Evolutionary conservation across 495 filamentous ascomycete genomes (phyloP).

Genomic region (Lepidopterella palustris): DNA sequence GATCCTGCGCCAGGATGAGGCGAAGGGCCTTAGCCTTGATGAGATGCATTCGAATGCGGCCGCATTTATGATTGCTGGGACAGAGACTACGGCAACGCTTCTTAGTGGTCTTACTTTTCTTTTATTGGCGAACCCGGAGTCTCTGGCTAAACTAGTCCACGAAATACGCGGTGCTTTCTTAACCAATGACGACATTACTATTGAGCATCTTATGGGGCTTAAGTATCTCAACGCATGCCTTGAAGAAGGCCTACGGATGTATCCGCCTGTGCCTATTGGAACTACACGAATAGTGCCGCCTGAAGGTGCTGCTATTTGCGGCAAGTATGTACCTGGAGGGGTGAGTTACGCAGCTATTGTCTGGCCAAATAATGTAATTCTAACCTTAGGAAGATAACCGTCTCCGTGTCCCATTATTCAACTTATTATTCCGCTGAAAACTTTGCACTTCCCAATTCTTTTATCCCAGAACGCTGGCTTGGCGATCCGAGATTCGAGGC

Average conservation of each 20-base stretch:
- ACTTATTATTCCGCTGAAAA: constrained; percentile 34
- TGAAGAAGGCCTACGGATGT: constrained; percentile 29
- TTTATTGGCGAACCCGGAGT: constrained; percentile 42
- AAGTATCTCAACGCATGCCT: constrained; percentile 30
- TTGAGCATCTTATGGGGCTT: constrained; percentile 35
- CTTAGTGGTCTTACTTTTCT: constrained; percentile 33
- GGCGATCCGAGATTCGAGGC: constrained; percentile 1
- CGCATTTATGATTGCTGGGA: constrained; percentile 47
- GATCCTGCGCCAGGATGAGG: constrained; percentile 30
- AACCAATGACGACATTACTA: constrained; percentile 41
- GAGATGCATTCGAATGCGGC: constrained; percentile 42
- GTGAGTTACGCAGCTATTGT: constrained; percentile 29
- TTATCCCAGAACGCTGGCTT: constrained; percentile 45
- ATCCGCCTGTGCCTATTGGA: constrained; percentile 25
- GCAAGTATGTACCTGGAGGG: constrained; percentile 31
- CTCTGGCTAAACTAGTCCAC: constrained; percentile 32
- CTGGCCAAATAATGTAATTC: constrained; percentile 1
- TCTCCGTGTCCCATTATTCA: constrained; percentile 38
- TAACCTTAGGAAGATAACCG: constrained; percentile 29
- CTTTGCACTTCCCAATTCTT: constrained; percentile 36
- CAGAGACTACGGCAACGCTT: constrained; percentile 39
- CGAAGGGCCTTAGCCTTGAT: constrained; percentile 30
- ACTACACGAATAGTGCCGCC: constrained; percentile 29
- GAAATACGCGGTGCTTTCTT: constrained; percentile 46
- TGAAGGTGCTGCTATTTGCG: constrained; percentile 27